Evolutionary conservation across 116 monocot species (phyloP).

Genomic region (Iris pallida): DNA sequence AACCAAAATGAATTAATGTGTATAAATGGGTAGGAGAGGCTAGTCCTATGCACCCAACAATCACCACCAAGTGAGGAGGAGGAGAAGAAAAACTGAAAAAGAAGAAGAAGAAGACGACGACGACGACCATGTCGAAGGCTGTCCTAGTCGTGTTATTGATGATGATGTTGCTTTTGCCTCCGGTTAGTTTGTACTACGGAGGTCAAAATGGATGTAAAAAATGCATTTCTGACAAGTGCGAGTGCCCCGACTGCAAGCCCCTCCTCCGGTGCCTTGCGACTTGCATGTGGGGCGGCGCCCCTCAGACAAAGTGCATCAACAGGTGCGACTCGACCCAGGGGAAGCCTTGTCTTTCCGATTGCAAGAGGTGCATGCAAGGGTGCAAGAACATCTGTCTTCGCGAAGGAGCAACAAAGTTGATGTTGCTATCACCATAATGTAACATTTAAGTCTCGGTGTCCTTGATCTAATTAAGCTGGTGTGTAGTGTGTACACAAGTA

Average conservation of each 20-base stretch:
- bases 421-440: too few species aligned
- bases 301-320: conserved; percentile 16
- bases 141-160: not conserved
- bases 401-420: not conserved
- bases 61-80: too few species aligned
- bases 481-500: too few species aligned
- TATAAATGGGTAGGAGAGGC: too few species aligned
- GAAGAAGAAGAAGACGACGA: too few species aligned
- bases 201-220: conserved; percentile 4
- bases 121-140: too few species aligned
- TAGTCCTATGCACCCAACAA: too few species aligned
- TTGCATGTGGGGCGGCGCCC: conserved; percentile 31
- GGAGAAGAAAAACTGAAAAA: too few species aligned
- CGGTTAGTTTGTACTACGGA: not conserved
- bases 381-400: conserved; percentile 21
- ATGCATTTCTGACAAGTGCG: conserved; percentile 18
- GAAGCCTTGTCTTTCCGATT: conserved; percentile 14
- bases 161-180: not conserved
- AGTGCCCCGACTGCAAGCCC: conserved; percentile 9
- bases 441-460: too few species aligned
- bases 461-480: too few species aligned
- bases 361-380: conserved; percentile 20
- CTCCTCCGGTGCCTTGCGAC: conserved; percentile 26
- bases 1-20: too few species aligned
- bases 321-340: conserved; percentile 13